phyloP scores from a whole-genome alignment of 495 filamentous ascomycete genomes.

The Daldinia decipiens region DNA sequence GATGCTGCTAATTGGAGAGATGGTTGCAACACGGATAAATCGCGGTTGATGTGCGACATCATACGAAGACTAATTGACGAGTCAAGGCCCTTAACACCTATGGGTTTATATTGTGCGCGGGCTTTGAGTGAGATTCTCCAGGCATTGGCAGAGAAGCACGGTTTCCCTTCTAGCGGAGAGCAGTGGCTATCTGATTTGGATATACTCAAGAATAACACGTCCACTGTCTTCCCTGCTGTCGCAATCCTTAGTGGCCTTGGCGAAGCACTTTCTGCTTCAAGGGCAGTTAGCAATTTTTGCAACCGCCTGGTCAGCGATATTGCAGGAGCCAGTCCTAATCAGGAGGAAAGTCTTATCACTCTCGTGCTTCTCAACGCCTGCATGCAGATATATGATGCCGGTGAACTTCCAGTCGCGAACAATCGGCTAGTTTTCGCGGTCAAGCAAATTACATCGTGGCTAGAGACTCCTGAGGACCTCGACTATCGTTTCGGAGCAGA shows the following conservation, averaged over 20 bases:
- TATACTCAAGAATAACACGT: conserved; percentile 52
- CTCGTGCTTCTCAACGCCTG: conserved; percentile 60
- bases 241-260: conserved; percentile 66
- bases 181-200: conserved; percentile 53
- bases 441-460: conserved; percentile 77
- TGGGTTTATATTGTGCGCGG: conserved; percentile 61
- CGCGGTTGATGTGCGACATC: conserved; percentile 48
- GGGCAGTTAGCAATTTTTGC: conserved; percentile 57
- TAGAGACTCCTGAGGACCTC: conserved; percentile 63
- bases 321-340: conserved; percentile 51
- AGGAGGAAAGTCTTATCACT: conserved; percentile 51
- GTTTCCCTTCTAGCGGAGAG: conserved; percentile 53
- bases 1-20: conserved; percentile 47
- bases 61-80: conserved; percentile 52
- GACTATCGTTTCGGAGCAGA: conserved; percentile 66
- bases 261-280: conserved; percentile 57
- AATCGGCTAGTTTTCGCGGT: conserved; percentile 85
- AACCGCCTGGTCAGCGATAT: conserved; percentile 66
- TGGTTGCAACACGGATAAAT: conserved; percentile 38
- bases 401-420: conserved; percentile 69
- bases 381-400: conserved; percentile 55
- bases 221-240: conserved; percentile 58
- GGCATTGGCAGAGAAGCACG: conserved; percentile 50
- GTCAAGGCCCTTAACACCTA: conserved; percentile 46
- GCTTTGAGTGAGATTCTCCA: conserved; percentile 56